Conservation (phyloP, 768 basidiomycete species). For the Psilocybe azurescens region DNA sequence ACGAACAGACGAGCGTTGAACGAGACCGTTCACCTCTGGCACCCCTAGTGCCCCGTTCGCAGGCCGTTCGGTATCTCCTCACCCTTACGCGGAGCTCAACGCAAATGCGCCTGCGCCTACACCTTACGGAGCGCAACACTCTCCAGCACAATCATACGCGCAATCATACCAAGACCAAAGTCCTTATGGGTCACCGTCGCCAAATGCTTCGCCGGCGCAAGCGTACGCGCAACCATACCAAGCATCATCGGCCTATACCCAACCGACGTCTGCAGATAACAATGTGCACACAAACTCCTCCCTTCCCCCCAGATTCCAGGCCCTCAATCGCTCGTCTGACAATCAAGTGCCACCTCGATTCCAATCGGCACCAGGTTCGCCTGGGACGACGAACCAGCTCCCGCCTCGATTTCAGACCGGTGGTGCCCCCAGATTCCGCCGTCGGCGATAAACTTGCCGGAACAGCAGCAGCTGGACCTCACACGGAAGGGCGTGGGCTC, state of each 20-base stretch:
- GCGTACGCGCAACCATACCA: conserved; percentile 27
- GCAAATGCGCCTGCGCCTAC: conserved; percentile 18
- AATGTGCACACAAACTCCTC: conserved; percentile 12
- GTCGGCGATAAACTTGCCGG: conserved; percentile 18
- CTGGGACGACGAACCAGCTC: conserved; percentile 16
- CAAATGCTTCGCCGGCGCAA: conserved; percentile 20
- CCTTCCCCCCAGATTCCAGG: conserved; percentile 32
- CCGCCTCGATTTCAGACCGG: conserved; percentile 32
- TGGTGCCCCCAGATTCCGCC: conserved; percentile 32
- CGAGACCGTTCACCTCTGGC: conserved; percentile 25
- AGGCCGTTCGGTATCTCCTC: conserved; percentile 43
- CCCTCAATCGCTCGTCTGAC: conserved; percentile 23
- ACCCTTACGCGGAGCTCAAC: conserved; percentile 39
- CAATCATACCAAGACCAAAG: conserved; percentile 19
- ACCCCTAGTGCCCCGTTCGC: conserved; percentile 48
- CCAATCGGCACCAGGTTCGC: conserved; percentile 20
- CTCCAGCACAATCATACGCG: conserved; percentile 26
- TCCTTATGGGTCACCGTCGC: conserved; percentile 11
- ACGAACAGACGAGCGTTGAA: conserved; percentile 1
- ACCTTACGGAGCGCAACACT: conserved; percentile 19
- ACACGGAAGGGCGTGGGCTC: not conserved
- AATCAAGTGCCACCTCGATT: conserved; percentile 31
- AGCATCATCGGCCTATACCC: conserved; percentile 8
- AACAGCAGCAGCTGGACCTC: conserved; percentile 7
- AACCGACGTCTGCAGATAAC: conserved; percentile 13